Base-by-base conservation (phyloP, 768 basidiomycete genomes). In the Kwoniella sp. region DNA sequence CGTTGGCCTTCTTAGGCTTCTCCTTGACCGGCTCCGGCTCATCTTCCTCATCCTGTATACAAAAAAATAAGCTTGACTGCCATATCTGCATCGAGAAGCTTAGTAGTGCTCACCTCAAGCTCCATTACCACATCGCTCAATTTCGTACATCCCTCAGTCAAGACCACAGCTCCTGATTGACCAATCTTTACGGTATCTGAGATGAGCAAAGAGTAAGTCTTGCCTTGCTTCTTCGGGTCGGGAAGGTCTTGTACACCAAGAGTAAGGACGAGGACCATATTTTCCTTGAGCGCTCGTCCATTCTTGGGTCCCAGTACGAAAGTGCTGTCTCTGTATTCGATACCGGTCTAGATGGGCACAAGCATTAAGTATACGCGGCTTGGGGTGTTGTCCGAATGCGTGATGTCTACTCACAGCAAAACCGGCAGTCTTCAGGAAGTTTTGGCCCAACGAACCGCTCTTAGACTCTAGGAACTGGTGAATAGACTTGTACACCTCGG, bases 291-390 rank as follows among this genome's bases (percentile, higher is more conserved):
- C 15, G 81, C 81, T 10, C 88, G 87, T 7, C 81, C 81, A 72
- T 91, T 95, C 82, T 95, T 98, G 8, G 87, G 67, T 4, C 88
- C 89, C 37, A 98, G 82, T 13, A 93, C 81, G 77, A 93, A 96
- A 0, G 87, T 83, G 10, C 88, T 86, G 76, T 99, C 95, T 46
- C 93, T 87, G 82, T 94, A 97, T 79, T 99, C 95, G 76, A 97
- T 86, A 6, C 95, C 95, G 79, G 88, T 97, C 94, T 97, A n/a
- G 33, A 1, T 26, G 25, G 40, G n/a, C 8, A 53, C 17, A 19
- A n/a, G n/a, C n/a, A n/a, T n/a, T n/a, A n/a, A n/a, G n/a, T n/a
- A n/a, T n/a, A n/a, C n/a, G n/a, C n/a, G n/a, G n/a, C n/a, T n/a
- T n/a, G n/a, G n/a, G n/a, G n/a, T n/a, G n/a, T n/a, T n/a, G n/a